phyloP scores from a whole-genome alignment of 2,329 filamentous ascomycete genomes.

The Canariomyces notabilis region DNA sequence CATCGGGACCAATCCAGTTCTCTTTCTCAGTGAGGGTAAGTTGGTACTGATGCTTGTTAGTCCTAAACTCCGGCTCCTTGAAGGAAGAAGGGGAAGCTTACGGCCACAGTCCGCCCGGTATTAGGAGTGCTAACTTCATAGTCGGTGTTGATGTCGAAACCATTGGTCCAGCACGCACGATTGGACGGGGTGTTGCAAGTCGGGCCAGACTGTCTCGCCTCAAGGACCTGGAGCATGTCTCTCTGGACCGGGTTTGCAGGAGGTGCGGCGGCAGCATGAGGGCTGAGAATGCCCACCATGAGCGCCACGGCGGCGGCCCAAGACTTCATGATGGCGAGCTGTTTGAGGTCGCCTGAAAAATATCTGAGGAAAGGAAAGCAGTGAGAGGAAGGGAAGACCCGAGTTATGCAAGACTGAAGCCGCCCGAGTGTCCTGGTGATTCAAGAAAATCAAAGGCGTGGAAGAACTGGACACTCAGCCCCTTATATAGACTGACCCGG shows the following conservation, averaged over 20 bases:
- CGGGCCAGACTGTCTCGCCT: conserved; percentile 1
- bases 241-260: conserved; percentile 10
- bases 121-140: conserved; percentile 25
- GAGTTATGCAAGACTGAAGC: not conserved
- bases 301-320: conserved; percentile 17
- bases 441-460: not conserved
- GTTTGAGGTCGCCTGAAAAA: not conserved
- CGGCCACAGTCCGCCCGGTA: conserved; percentile 22
- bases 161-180: conserved; percentile 27
- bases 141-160: conserved; percentile 30
- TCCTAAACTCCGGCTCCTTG: too few relatives aligned
- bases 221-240: conserved; percentile 9
- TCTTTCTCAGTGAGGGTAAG: conserved; percentile 27
- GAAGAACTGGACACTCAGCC: not conserved
- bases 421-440: conserved; percentile 7
- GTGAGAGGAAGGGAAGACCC: not conserved
- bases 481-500: conserved; percentile 8
- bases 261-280: conserved; percentile 15
- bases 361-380: not conserved
- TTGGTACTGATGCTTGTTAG: conserved; percentile 22
- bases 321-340: conserved; percentile 22
- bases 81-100: conserved; percentile 1
- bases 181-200: conserved; percentile 27
- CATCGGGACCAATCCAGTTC: conserved; percentile 29
- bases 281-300: conserved; percentile 17